Evolutionary conservation across 495 filamentous ascomycete genomes (phyloP).

Genomic region (Bacidia rubella): DNA sequence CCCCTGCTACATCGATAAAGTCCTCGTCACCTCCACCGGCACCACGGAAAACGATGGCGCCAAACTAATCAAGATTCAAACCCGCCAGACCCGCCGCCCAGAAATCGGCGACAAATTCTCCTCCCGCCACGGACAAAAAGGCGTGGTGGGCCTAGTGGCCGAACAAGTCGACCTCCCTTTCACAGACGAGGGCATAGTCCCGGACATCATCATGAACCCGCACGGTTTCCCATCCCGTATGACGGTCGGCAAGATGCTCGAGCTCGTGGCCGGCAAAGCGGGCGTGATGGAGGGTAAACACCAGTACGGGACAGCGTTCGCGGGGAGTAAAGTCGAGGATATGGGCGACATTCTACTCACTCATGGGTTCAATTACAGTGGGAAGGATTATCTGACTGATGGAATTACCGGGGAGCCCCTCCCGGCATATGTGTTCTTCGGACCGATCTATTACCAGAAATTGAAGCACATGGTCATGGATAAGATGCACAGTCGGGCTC

Average conservation of each 20-base stretch:
- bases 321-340: constrained; percentile 78
- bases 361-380: constrained; percentile 86
- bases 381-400: constrained; percentile 89
- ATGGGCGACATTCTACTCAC: constrained; percentile 76
- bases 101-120: constrained; percentile 98
- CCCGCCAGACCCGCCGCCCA: constrained; percentile 79
- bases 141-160: constrained; percentile 91
- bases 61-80: constrained; percentile 78
- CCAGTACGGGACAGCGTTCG: constrained; percentile 90
- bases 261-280: constrained; percentile 89
- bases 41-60: constrained; percentile 45
- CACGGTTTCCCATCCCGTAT: constrained; percentile 99
- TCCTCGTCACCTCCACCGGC: constrained; percentile 80
- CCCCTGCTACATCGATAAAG: constrained; percentile 81
- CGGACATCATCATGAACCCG: constrained; percentile 99
- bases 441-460: constrained; percentile 98
- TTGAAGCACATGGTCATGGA: constrained; percentile 99
- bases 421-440: constrained; percentile 94
- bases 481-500: constrained; percentile 94
- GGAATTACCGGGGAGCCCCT: constrained; percentile 91
- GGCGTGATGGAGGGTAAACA: constrained; percentile 68
- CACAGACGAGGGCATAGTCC: constrained; percentile 73
- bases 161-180: constrained; percentile 97
- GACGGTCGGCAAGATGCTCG: constrained; percentile 97
- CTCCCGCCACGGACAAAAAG: constrained; percentile 94